Percentiles rank a stretch among this genome's conserved stretches.
Conservation (phyloP, 2,329 filamentous ascomycete genomes). For the Chrysosphaeria jannelii region DNA sequence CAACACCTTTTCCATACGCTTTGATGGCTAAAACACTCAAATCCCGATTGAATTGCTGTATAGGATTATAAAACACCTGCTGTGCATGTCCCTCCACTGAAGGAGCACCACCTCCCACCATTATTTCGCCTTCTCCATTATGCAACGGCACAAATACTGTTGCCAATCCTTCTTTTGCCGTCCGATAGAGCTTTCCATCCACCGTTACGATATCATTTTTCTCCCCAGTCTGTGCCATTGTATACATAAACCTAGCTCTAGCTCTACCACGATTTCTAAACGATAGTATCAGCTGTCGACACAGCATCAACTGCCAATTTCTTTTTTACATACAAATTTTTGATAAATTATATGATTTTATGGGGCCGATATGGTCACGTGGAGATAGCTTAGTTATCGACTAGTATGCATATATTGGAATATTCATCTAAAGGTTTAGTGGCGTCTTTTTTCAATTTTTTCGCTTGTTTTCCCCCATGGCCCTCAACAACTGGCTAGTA, state of each 20-base stretch:
- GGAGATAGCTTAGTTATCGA: too few species aligned
- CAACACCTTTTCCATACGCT: constrained; percentile 44
- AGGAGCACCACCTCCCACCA: constrained; percentile 9
- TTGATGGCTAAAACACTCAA: constrained; percentile 78
- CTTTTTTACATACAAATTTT: too few species aligned
- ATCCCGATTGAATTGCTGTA: constrained; percentile 96
- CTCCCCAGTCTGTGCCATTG: not conserved
- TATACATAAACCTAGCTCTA: too few species aligned
- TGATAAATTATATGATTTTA: too few species aligned
- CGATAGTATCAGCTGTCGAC: constrained; percentile 1
- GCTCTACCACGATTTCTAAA: too few species aligned
- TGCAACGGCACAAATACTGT: constrained; percentile 21
- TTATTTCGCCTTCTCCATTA: constrained; percentile 7
- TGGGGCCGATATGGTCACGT: too few species aligned
- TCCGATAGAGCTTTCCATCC: constrained; percentile 18
- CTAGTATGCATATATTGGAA: too few species aligned
- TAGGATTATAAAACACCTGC: constrained; percentile 95
- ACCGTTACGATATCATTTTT: constrained; percentile 2
- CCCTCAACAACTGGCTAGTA: too few species aligned
- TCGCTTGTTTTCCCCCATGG: too few species aligned
- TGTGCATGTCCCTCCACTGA: constrained; percentile 28
- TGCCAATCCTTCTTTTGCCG: constrained; percentile 24
- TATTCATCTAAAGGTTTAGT: too few species aligned
- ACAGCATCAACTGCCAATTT: too few species aligned
- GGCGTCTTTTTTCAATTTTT: too few species aligned